Evolutionary conservation across 2,329 filamentous ascomycete genomes (phyloP).

Genomic region (Fusarium sp.): DNA sequence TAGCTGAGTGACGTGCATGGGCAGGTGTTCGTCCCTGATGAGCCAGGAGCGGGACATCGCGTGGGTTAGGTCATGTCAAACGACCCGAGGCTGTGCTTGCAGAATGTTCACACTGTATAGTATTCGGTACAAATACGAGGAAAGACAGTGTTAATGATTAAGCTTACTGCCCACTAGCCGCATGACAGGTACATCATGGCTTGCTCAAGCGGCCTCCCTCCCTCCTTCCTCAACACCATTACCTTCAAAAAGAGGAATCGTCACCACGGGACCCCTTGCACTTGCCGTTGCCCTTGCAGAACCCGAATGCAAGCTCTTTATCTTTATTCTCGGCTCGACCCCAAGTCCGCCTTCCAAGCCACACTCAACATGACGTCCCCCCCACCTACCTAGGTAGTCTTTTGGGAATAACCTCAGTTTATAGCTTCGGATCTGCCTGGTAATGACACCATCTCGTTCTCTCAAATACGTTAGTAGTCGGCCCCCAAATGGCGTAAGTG

Average conservation of each 20-base stretch:
- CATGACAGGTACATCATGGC: constrained; percentile 30
- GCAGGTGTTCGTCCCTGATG: constrained; percentile 38
- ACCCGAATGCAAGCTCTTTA: constrained; percentile 20
- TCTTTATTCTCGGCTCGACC: constrained; percentile 13
- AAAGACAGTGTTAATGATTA: background rate
- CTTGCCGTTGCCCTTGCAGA: constrained; percentile 23
- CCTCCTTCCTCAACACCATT: constrained; percentile 27
- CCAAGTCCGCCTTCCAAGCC: constrained; percentile 5
- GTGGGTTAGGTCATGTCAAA: constrained; percentile 37
- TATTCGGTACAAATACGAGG: rapidly evolving
- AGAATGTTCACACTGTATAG: rapidly evolving
- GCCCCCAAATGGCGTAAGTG: background rate
- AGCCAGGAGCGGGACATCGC: constrained; percentile 36
- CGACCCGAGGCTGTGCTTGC: constrained; percentile 31
- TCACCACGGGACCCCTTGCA: constrained; percentile 42
- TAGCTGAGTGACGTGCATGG: constrained; percentile 39
- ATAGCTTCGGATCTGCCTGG: background rate
- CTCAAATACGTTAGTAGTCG: background rate
- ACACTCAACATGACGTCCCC: background rate
- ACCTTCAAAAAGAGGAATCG: constrained; percentile 26
- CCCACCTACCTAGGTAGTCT: background rate
- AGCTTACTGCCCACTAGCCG: background rate
- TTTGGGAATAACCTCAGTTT: constrained; percentile 27
- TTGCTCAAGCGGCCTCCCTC: constrained; percentile 30
- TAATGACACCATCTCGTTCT: background rate